Evolutionary conservation across 352 stramenopile species (phyloP).

Genomic region (Phytophthora melonis): DNA sequence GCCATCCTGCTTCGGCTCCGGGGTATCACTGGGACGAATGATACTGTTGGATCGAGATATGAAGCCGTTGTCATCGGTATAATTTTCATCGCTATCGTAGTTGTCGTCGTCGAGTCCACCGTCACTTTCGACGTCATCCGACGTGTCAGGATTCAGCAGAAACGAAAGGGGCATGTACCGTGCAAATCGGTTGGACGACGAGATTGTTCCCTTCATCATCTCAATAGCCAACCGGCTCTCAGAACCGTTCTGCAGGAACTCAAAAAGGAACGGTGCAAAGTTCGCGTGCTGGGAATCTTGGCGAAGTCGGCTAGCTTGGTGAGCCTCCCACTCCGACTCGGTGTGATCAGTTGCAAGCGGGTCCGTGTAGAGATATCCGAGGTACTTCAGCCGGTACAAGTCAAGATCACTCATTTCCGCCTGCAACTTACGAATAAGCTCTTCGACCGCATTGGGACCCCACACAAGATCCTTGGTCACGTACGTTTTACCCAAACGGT

Average conservation of each 20-base stretch:
- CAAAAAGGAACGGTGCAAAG: conserved; percentile 76
- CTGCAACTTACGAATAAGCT: conserved; percentile 80
- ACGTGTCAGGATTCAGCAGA: conserved; percentile 77
- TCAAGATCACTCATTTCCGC: conserved; percentile 77
- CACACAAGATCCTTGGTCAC: conserved; percentile 87
- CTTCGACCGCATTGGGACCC: conserved; percentile 74
- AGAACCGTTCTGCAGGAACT: conserved; percentile 74
- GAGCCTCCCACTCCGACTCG: conserved; percentile 56
- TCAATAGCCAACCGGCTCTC: conserved; percentile 73
- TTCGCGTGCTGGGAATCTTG: conserved; percentile 51
- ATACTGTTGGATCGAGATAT: conserved; percentile 52
- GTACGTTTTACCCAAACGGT: conserved; percentile 78
- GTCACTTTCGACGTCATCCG: conserved; percentile 73
- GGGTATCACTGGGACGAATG: conserved; percentile 36
- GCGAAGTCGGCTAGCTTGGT: conserved; percentile 29
- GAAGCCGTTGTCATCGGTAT: conserved; percentile 69
- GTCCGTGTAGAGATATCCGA: conserved; percentile 86
- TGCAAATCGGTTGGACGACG: conserved; percentile 82
- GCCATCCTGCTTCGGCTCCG: conserved; percentile 45
- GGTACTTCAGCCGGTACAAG: conserved; percentile 81
- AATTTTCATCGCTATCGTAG: conserved; percentile 81
- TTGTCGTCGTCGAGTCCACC: conserved; percentile 63
- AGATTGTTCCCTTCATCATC: conserved; percentile 81
- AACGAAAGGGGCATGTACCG: conserved; percentile 85
- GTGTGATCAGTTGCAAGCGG: conserved; percentile 70